These are phyloP conservation scores for Penicillium expansum DNA, from an alignment of 2,329 filamentous ascomycete species.

Conservation along the genomic window DNA sequence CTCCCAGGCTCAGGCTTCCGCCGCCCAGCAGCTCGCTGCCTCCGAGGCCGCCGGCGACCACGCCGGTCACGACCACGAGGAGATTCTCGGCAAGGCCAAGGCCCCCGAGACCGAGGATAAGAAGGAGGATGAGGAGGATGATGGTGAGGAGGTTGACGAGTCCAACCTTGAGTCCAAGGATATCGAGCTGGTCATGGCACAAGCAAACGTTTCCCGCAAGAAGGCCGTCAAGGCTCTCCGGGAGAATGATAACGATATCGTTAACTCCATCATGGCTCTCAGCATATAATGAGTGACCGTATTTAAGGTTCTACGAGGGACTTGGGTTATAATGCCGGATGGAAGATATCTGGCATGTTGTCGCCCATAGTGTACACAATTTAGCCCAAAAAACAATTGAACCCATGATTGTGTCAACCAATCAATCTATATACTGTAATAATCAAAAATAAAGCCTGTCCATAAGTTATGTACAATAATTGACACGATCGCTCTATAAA, in stretches of 20 bases:
- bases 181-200: slow-evolving; percentile 98
- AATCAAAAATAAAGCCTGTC: neutral
- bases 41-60: slow-evolving; percentile 62
- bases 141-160: slow-evolving; percentile 93
- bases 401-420: slow-evolving; percentile 26
- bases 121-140: slow-evolving; percentile 82
- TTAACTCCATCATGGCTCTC: slow-evolving; percentile 99
- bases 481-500: neutral
- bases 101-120: slow-evolving; percentile 57
- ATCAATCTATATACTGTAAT: neutral
- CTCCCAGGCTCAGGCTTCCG: slow-evolving; percentile 93
- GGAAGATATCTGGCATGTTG: slow-evolving; percentile 24
- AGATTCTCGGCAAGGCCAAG: slow-evolving; percentile 62
- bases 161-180: slow-evolving; percentile 96
- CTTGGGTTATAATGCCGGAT: slow-evolving; percentile 29
- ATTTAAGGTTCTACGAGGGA: slow-evolving; percentile 23
- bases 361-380: slow-evolving; percentile 38
- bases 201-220: slow-evolving; percentile 93
- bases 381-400: slow-evolving; percentile 34
- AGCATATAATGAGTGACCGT: slow-evolving; percentile 59
- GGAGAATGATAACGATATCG: slow-evolving; percentile 99
- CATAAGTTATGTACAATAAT: neutral
- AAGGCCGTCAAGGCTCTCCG: slow-evolving; percentile 95
- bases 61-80: slow-evolving; percentile 57
- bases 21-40: slow-evolving; percentile 89